Evolutionary conservation across 306 rosid species (phyloP).

Genomic region (Benincasa hispida): DNA sequence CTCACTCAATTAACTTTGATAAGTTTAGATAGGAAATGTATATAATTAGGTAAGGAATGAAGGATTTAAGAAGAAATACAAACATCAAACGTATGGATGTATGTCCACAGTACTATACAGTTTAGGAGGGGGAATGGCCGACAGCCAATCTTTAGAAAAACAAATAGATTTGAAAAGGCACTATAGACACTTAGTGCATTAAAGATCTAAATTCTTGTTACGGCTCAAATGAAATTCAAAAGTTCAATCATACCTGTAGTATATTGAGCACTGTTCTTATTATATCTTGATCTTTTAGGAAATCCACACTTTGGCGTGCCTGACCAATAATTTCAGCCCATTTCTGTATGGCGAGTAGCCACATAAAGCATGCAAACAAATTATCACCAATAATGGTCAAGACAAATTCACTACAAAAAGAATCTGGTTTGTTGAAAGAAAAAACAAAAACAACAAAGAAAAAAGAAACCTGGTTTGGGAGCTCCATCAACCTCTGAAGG

Average conservation of each 20-base stretch:
- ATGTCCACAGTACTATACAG: too few species aligned
- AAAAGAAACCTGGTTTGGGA: conserved; percentile 70
- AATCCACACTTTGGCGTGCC: conserved; percentile 81
- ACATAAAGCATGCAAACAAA: not conserved
- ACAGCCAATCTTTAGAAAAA: too few species aligned
- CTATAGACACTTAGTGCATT: too few species aligned
- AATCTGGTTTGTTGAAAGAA: not conserved
- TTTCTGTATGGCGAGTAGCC: conserved; percentile 38
- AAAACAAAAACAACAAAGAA: too few species aligned
- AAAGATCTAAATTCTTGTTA: not conserved
- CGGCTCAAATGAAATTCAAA: not conserved
- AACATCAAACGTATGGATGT: too few species aligned
- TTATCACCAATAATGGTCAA: not conserved
- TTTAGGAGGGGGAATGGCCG: too few species aligned
- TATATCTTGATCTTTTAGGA: conserved; percentile 79
- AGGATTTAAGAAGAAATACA: too few species aligned
- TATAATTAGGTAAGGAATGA: too few species aligned
- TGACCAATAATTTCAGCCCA: conserved; percentile 91
- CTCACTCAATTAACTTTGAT: not conserved
- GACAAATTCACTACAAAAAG: not conserved
- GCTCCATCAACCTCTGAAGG: conserved; percentile 79
- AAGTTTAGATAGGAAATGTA: not conserved
- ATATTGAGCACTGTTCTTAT: conserved; percentile 89
- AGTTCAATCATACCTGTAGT: conserved; percentile 50
- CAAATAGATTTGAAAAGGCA: too few species aligned